These are phyloP conservation scores for Akanthomyces lecanii DNA, from an alignment of 2,329 filamentous ascomycete genomes.

Conservation along the genomic window DNA sequence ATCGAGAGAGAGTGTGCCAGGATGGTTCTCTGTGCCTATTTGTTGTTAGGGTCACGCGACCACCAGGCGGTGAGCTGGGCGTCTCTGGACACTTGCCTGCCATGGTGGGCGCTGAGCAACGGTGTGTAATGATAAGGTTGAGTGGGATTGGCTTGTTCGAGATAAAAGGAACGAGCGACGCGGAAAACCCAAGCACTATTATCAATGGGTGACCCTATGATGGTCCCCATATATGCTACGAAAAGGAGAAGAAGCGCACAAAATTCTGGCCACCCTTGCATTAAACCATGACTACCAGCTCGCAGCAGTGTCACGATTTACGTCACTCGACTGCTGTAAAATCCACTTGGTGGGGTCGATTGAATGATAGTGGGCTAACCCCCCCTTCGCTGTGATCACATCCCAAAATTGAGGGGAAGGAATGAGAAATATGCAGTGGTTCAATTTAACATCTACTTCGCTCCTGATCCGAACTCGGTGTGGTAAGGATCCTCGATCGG, in stretches of 20 bases:
- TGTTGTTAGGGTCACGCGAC: constrained; percentile 6
- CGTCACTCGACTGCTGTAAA: neutral
- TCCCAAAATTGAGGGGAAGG: too few species aligned
- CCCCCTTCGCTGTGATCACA: too few species aligned
- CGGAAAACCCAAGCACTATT: neutral
- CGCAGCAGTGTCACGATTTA: neutral
- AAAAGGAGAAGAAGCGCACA: neutral
- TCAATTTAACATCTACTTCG: too few species aligned
- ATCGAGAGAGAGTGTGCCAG: neutral
- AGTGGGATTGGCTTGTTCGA: neutral
- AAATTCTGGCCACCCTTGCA: neutral
- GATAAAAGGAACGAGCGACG: neutral
- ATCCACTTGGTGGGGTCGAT: neutral
- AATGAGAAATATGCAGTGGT: too few species aligned
- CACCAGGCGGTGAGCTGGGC: neutral
- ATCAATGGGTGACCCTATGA: too few species aligned
- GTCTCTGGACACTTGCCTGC: neutral
- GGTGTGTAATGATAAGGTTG: neutral
- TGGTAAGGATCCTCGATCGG: too few species aligned
- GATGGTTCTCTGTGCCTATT: neutral
- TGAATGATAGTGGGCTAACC: too few species aligned
- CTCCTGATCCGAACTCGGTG: too few species aligned
- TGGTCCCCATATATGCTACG: neutral
- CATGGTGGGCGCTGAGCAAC: neutral
- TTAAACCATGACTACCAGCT: neutral